Conservation (phyloP, 2,329 filamentous ascomycete genomes). For the Hymenoscyphus scutula region DNA sequence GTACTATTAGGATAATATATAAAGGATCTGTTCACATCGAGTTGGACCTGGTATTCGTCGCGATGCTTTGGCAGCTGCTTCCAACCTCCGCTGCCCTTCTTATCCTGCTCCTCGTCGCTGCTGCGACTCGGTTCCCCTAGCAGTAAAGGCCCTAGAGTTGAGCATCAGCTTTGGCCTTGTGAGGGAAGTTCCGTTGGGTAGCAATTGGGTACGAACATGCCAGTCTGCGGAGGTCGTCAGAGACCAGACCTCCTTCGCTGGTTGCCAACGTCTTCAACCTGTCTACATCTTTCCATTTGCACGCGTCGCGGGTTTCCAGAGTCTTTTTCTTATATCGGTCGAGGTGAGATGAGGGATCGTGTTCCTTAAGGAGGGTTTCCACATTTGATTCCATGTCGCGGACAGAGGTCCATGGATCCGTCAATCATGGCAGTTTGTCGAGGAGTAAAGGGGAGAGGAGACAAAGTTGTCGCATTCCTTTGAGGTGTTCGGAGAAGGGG, state of each 20-base stretch:
- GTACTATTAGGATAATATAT: conserved; percentile 88
- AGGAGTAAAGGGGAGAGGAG: neutral
- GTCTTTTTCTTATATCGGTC: conserved; percentile 37
- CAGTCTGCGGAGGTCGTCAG: conserved; percentile 64
- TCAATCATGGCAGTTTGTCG: conserved; percentile 24
- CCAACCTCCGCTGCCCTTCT: conserved; percentile 30
- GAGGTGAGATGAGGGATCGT: conserved; percentile 13
- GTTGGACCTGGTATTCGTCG: conserved; percentile 86
- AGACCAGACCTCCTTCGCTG: conserved; percentile 64
- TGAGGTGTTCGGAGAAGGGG: neutral
- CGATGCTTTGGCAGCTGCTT: conserved; percentile 66
- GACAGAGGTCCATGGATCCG: conserved; percentile 26
- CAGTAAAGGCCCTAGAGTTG: conserved; percentile 58
- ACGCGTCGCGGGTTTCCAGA: conserved; percentile 57
- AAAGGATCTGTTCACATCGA: conserved; percentile 95
- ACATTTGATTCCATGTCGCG: conserved; percentile 34
- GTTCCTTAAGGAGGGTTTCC: conserved; percentile 21
- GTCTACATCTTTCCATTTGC: conserved; percentile 54
- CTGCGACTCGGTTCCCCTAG: conserved; percentile 43
- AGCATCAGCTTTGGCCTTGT: conserved; percentile 22
- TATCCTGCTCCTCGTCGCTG: conserved; percentile 20
- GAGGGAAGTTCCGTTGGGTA: conserved; percentile 13
- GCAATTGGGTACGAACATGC: conserved; percentile 69
- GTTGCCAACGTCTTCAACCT: conserved; percentile 57
- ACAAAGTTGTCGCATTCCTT: conserved; percentile 3